phyloP scores from a whole-genome alignment of 176 grass and related monocot species.

The Raddia guianensis region DNA sequence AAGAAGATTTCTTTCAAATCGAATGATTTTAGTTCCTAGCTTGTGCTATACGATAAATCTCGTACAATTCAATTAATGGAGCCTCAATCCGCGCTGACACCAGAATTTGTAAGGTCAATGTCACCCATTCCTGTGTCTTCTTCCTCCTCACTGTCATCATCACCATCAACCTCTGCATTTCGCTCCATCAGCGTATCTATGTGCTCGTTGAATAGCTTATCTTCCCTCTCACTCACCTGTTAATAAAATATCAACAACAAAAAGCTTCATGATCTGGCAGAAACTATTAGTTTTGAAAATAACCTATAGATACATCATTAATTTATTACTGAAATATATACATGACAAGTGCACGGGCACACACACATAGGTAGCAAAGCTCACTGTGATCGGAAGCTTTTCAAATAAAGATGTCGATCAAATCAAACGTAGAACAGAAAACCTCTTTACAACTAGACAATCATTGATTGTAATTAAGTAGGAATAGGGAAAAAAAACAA shows the following conservation, averaged over 20 bases:
- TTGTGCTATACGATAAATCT: constrained; percentile 57
- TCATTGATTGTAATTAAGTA: too few species aligned
- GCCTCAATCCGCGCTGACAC: constrained; percentile 52
- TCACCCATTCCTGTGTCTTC: constrained; percentile 92
- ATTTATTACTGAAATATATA: background rate
- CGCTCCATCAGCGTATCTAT: constrained; percentile 70
- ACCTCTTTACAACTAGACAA: too few species aligned
- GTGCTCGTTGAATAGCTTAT: constrained; percentile 80
- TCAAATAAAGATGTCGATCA: too few species aligned
- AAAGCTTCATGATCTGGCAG: background rate
- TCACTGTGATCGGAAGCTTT: too few species aligned
- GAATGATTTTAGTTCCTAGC: constrained; percentile 30
- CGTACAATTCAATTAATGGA: constrained; percentile 20
- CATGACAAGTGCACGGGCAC: too few species aligned
- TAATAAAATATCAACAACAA: constrained; percentile 21
- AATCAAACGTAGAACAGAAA: too few species aligned
- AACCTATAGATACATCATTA: background rate
- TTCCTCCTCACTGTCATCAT: constrained; percentile 82
- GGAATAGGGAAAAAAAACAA: too few species aligned
- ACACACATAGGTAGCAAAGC: too few species aligned
- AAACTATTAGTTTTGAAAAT: constrained; percentile 1
- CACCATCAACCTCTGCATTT: constrained; percentile 88
- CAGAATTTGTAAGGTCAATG: constrained; percentile 49
- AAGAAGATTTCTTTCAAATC: constrained; percentile 31
- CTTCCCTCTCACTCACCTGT: constrained; percentile 96